Percentiles rank a stretch among this genome's conserved stretches.
These are phyloP conservation scores for Pichia californica DNA, from an alignment of 805 yeast genomes.

Conservation along the genomic window DNA sequence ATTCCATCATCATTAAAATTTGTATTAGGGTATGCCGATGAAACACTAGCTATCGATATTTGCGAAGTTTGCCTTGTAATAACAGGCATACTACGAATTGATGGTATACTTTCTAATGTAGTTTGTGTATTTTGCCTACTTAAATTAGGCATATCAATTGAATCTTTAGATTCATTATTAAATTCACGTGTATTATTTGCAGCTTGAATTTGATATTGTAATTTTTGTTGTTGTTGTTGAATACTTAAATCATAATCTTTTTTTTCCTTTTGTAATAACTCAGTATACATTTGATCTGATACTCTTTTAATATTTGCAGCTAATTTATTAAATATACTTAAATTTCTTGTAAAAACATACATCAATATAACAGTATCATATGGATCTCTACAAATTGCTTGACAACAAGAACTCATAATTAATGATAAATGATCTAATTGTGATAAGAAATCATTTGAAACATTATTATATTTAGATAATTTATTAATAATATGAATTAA, in stretches of 20 bases:
- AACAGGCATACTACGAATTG: constrained; percentile 8
- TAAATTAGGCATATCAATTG: constrained; percentile 8
- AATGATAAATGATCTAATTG: constrained; percentile 55
- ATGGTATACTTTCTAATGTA: constrained; percentile 11
- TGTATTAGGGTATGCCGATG: constrained; percentile 11
- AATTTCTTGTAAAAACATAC: constrained; percentile 41
- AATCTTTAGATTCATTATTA: constrained; percentile 3
- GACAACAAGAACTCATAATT: constrained; percentile 49
- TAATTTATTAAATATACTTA: constrained; percentile 32
- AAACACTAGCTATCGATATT: constrained; percentile 9
- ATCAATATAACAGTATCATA: constrained; percentile 48
- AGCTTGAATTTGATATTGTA: constrained; percentile 1
- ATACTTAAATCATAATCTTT: neutral
- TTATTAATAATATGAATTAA: constrained; percentile 39
- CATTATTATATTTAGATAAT: constrained; percentile 32
- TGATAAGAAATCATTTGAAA: constrained; percentile 31
- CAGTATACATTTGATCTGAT: constrained; percentile 19
- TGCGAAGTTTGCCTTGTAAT: constrained; percentile 10
- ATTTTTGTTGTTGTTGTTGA: constrained; percentile 1
- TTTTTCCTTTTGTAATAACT: constrained; percentile 8
- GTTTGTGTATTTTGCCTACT: constrained; percentile 13
- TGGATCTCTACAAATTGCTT: constrained; percentile 44
- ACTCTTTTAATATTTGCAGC: constrained; percentile 29
- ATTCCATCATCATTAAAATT: constrained; percentile 12
- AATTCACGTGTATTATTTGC: neutral